Evolutionary conservation across 331 rosid species (phyloP).

Genomic region (Cydonia oblonga): DNA sequence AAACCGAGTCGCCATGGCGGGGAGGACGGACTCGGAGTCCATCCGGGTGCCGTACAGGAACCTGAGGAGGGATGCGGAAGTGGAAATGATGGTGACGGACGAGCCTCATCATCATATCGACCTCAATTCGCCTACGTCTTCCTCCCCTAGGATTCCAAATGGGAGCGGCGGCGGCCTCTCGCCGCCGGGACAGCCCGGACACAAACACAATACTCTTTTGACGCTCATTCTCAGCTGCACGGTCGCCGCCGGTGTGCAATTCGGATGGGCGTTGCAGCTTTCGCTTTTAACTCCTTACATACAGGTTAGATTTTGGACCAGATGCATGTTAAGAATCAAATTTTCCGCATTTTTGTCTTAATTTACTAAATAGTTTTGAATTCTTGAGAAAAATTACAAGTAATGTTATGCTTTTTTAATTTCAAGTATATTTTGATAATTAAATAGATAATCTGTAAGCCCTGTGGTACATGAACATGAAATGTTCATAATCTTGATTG

Average conservation of each 20-base stretch:
- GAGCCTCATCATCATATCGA: slow-evolving; percentile 46
- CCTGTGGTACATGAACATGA: not conserved
- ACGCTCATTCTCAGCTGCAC: slow-evolving; percentile 75
- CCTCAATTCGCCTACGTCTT: slow-evolving; percentile 29
- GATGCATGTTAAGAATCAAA: not conserved
- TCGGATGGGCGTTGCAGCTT: slow-evolving; percentile 97
- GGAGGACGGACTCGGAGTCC: slow-evolving; percentile 43
- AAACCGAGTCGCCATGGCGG: slow-evolving; percentile 45
- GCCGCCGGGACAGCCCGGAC: slow-evolving; percentile 12
- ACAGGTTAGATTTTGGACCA: slow-evolving; percentile 38
- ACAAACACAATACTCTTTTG: slow-evolving; percentile 23
- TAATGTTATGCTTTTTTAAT: not conserved
- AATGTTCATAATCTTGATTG: not conserved
- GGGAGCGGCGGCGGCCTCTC: slow-evolving; percentile 14
- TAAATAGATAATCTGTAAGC: too few species aligned
- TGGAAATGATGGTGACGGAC: slow-evolving; percentile 54
- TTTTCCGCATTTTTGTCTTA: not conserved
- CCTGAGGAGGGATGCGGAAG: slow-evolving; percentile 42
- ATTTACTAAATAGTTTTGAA: not conserved
- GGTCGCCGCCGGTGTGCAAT: slow-evolving; percentile 94
- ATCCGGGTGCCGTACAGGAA: slow-evolving; percentile 74
- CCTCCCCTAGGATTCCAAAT: slow-evolving; percentile 15
- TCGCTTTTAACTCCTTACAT: slow-evolving; percentile 86
- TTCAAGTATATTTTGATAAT: too few species aligned
- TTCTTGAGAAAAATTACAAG: not conserved